Percentiles rank a stretch among this genome's conserved stretches.
Conservation (phyloP, 768 basidiomycete genomes). For the Lentinus brumalis region DNA sequence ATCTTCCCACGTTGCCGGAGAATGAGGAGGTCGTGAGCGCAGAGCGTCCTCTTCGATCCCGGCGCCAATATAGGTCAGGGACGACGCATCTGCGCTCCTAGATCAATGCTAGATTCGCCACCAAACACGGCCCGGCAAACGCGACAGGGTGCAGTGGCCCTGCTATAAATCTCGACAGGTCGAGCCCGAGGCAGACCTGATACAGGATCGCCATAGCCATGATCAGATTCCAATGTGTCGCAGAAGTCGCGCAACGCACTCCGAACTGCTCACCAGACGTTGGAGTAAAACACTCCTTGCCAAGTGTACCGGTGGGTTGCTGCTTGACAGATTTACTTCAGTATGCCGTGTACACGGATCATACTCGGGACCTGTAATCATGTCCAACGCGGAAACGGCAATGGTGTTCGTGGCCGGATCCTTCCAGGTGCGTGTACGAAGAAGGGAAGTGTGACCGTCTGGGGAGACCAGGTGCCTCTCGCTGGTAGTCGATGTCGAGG, state of each 20-base stretch:
- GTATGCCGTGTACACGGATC: no score
- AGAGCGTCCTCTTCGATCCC: background rate
- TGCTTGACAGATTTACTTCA: no score
- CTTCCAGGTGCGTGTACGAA: background rate
- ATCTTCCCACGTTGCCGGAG: background rate
- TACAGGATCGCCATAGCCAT: conserved; percentile 3
- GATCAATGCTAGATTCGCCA: conserved; percentile 1
- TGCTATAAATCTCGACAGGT: conserved; percentile 8
- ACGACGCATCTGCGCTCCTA: conserved; percentile 2
- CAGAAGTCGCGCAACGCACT: background rate
- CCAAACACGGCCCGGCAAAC: background rate
- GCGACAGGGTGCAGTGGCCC: background rate
- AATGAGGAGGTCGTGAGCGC: background rate
- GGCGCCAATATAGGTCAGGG: conserved; percentile 8
- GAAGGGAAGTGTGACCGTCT: background rate
- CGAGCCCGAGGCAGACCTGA: conserved; percentile 10
- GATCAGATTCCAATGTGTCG: background rate
- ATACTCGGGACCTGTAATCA: no score
- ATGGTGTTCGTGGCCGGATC: background rate
- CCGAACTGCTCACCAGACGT: no score
- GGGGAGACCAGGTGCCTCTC: background rate
- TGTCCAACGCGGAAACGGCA: no score
- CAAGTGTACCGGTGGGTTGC: no score
- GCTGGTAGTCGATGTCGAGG: background rate
- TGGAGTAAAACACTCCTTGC: no score